A percentile compares a stretch with the other conserved stretches of the same genome.
These are phyloP conservation scores for Cladosporium colombiae DNA, from an alignment of 2,329 filamentous ascomycete species.

Conservation along the genomic window DNA sequence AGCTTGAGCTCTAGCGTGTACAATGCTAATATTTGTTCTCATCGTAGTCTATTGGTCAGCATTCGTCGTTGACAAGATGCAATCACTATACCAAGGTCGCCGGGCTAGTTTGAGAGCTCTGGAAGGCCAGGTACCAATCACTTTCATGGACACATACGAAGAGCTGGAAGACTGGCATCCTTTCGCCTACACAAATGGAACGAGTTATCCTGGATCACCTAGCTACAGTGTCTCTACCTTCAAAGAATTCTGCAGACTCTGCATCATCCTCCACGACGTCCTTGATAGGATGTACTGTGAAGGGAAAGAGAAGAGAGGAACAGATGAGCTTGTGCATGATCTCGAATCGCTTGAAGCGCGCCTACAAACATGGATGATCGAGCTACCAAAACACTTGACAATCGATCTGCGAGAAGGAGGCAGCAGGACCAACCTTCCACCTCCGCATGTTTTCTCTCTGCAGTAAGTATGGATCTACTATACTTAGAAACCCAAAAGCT, in stretches of 20 bases:
- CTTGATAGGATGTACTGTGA: slow-evolving; percentile 14
- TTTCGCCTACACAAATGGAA: slow-evolving; percentile 15
- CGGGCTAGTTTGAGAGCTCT: slow-evolving; percentile 12
- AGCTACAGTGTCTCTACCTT: slow-evolving; percentile 18
- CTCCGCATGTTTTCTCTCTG: slow-evolving; percentile 17
- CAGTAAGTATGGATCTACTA: slow-evolving; percentile 2
- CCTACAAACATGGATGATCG: slow-evolving; percentile 2
- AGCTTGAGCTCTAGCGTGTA: too few species aligned
- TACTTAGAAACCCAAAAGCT: background rate
- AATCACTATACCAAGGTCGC: slow-evolving; percentile 17
- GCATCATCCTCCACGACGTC: slow-evolving; percentile 14
- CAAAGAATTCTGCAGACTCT: slow-evolving; percentile 14
- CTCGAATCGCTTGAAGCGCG: slow-evolving; percentile 5
- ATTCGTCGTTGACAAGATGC: slow-evolving; percentile 19
- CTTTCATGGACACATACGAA: slow-evolving; percentile 14
- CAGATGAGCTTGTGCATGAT: slow-evolving; percentile 7
- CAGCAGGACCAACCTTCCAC: background rate
- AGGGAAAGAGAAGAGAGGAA: slow-evolving; percentile 12
- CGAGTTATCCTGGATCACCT: slow-evolving; percentile 15
- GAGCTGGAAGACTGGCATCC: slow-evolving; percentile 18
- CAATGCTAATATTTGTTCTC: background rate
- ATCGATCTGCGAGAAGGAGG: slow-evolving; percentile 3
- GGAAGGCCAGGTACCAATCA: slow-evolving; percentile 11
- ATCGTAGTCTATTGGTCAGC: slow-evolving; percentile 13
- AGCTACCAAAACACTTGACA: slow-evolving; percentile 10